Percentiles rank a stretch among this genome's conserved stretches.
These are phyloP conservation scores for Dalechampia spathulata DNA, from an alignment of 441 rosid species.

Conservation along the genomic window DNA sequence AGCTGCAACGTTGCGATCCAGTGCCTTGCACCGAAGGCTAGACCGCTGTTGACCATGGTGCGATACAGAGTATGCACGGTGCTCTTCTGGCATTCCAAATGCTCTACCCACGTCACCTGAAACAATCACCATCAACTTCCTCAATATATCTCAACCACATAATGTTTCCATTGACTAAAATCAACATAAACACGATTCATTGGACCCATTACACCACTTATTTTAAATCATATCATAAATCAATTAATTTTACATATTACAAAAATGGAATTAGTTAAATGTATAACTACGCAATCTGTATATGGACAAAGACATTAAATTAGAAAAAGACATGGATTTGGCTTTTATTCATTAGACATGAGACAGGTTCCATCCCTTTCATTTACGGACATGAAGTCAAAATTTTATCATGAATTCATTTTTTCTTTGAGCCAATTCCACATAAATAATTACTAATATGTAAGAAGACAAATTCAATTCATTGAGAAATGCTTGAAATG, in stretches of 20 bases:
- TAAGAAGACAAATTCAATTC: neutral
- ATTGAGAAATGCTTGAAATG: neutral
- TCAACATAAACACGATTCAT: no score
- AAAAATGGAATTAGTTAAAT: no score
- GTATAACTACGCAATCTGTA: neutral
- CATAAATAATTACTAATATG: neutral
- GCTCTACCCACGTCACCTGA: constrained; percentile 95
- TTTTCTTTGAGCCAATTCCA: no score
- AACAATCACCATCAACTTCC: no score
- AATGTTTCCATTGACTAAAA: no score
- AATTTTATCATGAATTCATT: no score
- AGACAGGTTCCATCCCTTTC: neutral
- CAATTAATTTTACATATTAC: no score
- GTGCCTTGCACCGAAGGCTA: constrained; percentile 90
- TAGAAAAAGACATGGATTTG: constrained; percentile 1
- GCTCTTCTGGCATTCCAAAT: constrained; percentile 71
- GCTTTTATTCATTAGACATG: neutral
- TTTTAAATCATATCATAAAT: no score
- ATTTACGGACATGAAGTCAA: neutral
- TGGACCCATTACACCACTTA: no score
- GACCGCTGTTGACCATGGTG: constrained; percentile 63
- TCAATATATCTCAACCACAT: no score
- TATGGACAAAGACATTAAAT: neutral
- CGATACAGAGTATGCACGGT: constrained; percentile 69
- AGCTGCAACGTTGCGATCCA: constrained; percentile 85